Base-by-base conservation (phyloP, 2,329 filamentous ascomycete genomes). In the Xylariaceae sp. region DNA sequence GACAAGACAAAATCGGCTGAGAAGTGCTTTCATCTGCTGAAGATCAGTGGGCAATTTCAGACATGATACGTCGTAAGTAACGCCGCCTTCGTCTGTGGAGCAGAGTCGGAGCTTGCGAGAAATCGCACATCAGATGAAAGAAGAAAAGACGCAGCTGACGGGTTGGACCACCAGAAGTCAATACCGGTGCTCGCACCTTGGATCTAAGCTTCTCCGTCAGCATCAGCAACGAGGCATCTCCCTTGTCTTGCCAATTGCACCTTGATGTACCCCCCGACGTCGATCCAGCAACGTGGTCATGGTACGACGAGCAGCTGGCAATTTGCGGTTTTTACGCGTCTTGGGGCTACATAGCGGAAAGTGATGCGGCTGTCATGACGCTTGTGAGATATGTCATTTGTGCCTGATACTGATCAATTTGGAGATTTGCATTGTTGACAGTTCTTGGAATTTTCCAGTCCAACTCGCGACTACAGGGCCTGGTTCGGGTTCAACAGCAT, bases 291-390 rank as follows among this genome's bases (percentile, higher is more conserved):
- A 60, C 49, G 8, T 63, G 60, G 58, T 21, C 57, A 29, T 65
- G 58, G 57, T 61, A 59, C 43, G 45, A 61, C 32, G 47, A 51
- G 26, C 21, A 50, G 40, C 61, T 62, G 50, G 16, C 51, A 1
- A 52, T 50, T 1, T 56, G 53, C 21, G 58, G 47, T 8, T 64
- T 51, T 21, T 56, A 41, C n/a, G 61, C 54, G 3, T 63, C 60
- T 3, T 64, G 62, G 63, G 62, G 58, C 22, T 64, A 63, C 48
- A n/a, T 55, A 47, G 19, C 22, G 2, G 21, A 29, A 5, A 47
- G 30, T 16, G 58, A 65, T 36, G 55, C 58, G 2, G 63, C 56
- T 3, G 53, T 64, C 47, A 63, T 65, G 62, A 65, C 62, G 1
- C 49, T 64, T 37, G 57, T 61, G 36, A 61, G 52, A 60, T 63